A percentile compares a stretch with the other conserved stretches of the same genome.
Evolutionary conservation across 768 basidiomycete species (phyloP).

Genomic region (Macrolepiota dolichaula): DNA sequence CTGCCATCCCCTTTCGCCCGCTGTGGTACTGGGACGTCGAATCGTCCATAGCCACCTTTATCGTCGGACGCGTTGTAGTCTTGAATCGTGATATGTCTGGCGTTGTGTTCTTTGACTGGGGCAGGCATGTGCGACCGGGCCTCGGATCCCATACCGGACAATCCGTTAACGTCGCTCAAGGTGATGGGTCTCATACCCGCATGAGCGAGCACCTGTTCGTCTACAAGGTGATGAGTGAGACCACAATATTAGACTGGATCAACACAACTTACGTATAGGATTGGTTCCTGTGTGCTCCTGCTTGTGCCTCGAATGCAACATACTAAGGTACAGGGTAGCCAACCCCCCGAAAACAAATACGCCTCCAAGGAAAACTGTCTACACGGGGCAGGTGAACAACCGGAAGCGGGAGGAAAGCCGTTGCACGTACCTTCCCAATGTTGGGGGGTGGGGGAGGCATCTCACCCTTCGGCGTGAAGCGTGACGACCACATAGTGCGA

Average conservation of each 20-base stretch:
- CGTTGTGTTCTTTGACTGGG: conserved; percentile 23
- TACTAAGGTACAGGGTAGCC: conserved; percentile 26
- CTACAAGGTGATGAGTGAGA: conserved; percentile 13
- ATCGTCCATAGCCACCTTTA: conserved; percentile 15
- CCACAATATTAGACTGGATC: background rate
- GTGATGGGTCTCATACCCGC: conserved; percentile 16
- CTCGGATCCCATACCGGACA: background rate
- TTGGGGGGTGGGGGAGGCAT: background rate
- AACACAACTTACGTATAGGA: conserved; percentile 26
- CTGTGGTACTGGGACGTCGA: conserved; percentile 29
- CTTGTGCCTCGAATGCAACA: conserved; percentile 23
- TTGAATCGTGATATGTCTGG: conserved; percentile 23
- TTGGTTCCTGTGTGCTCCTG: conserved; percentile 23
- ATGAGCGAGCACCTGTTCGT: conserved; percentile 29
- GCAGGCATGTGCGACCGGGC: conserved; percentile 10
- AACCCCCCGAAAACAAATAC: conserved; percentile 24
- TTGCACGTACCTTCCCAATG: conserved; percentile 16
- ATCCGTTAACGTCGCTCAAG: conserved; percentile 12
- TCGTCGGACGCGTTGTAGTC: conserved; percentile 21
- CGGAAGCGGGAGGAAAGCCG: background rate
- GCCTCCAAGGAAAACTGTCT: conserved; percentile 28
- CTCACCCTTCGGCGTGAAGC: conserved; percentile 7
- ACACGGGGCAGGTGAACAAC: background rate
- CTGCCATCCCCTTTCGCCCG: conserved; percentile 21
- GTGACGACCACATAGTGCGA: background rate